These are phyloP conservation scores for Malus domestica DNA, from an alignment of 306 rosid species.

Conservation along the genomic window ASM211411v1 NC_041805.1:4942501-4943000, in stretches of 20 bases:
- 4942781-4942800: constrained; percentile 10
- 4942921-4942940: neutral
- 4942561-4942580: constrained; percentile 19
- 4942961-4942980: neutral
- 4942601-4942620: constrained; percentile 25
- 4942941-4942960: neutral
- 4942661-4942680: neutral
- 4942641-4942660: constrained; percentile 12
- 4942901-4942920: neutral
- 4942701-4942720: neutral
- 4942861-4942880: neutral
- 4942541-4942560: neutral
- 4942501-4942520: constrained; percentile 2
- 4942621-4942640: constrained; percentile 5
- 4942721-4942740: too few species aligned
- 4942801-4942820: constrained; percentile 13
- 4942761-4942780: neutral
- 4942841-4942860: neutral
- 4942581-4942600: constrained; percentile 20
- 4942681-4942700: neutral
- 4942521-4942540: neutral
- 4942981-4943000: neutral
- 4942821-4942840: neutral
- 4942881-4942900: neutral
- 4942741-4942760: neutral